Base-by-base conservation (phyloP, 1,284 basidiomycete genomes). In the Boletus holoroseus region DNA sequence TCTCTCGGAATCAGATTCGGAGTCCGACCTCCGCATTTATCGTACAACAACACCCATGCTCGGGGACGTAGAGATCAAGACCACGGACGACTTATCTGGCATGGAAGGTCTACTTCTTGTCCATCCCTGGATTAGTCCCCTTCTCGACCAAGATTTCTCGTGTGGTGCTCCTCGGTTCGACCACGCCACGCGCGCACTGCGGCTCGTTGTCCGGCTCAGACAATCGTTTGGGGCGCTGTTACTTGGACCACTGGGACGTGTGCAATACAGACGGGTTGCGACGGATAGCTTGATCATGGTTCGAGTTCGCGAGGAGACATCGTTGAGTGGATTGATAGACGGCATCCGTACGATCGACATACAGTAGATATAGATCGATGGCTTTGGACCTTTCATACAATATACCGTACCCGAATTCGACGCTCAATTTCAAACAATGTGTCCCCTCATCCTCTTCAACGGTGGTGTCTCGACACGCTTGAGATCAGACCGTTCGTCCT, bases 401-500 rank as follows among this genome's bases (percentile, higher is more conserved):
- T 22, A 22, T 7, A 26, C 2, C 7, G 8, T 7, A 26, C 7
- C 22, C 22, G 22, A n/a, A n/a, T n/a, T n/a, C 15, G 5, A 11
- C 22, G 22, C 8, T n/a, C n/a, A n/a, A n/a, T n/a, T n/a, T 24
- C 9, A 22, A n/a, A 20, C 13, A 15, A 15, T 3, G 7, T 4
- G 7, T 13, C 18, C 18, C 20, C 12, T 11, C 35, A 36, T 18
- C 35, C 18, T 12, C 35, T 34, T 16, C n/a, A 7, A 34, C 6
- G 18, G 13, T 13, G 13, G 15, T 8, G 22, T 22, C 7, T 38
- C 20, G 22, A 38, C 7, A 24, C 1, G 31, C 22, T 11, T 11
- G 6, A 12, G 20, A 16, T 62, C 26, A 64, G 13, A 62, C 27
- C 20, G 76, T 67, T 34, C 81, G 76, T 24, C 81, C 86, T 68